Base-by-base conservation (phyloP, 306 rosid genomes). In the Sicyos edulis region DNA sequence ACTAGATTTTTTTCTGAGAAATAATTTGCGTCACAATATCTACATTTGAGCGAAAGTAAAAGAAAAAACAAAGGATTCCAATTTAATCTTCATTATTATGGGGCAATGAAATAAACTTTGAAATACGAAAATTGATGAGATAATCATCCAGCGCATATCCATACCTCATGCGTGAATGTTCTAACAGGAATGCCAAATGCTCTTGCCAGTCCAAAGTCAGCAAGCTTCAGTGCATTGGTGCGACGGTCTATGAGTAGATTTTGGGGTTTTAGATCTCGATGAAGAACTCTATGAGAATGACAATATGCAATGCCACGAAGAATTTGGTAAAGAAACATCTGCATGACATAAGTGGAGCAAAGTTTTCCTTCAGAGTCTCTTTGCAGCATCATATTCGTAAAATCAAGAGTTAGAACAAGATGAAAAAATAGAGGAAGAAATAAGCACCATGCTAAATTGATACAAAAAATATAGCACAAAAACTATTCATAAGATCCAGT, bases 301-400 rank as follows among this genome's bases (percentile, higher is more conserved):
- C 99, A 93, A 77, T 93, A 93, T 77, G 99, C 99, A 86, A 93
- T 91, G 88, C 99, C 99, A 70, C 97, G 88, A 75, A 93, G 96
- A 83, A 93, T 93, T 82, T 93, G 99, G 78, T 93, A 87, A 74
- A 93, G 97, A 82, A 93, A 93, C 92, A 87, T 86, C 99, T 93
- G 92, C 87, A 83, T 71, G 84, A 78, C 37, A 63, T 72, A 53
- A 68, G 65, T 17, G 49, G 34, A 75, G 75, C 20, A n/a, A 61
- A 74, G 24, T 75, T 70, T 63, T 77, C 79, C 78, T 71, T 74
- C 0, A 58, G 37, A 51, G 51, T 40, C 62, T 40, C 59, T 37
- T 57, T 77, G 58, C 59, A 14, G 51, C 64, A 69, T 0, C 62
- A 70, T 29, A 26, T 26, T 26, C 29, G 50, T n/a, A 0, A 44